Base-by-base conservation (phyloP, 345 rosid species). In the Brassica carinata region DNA sequence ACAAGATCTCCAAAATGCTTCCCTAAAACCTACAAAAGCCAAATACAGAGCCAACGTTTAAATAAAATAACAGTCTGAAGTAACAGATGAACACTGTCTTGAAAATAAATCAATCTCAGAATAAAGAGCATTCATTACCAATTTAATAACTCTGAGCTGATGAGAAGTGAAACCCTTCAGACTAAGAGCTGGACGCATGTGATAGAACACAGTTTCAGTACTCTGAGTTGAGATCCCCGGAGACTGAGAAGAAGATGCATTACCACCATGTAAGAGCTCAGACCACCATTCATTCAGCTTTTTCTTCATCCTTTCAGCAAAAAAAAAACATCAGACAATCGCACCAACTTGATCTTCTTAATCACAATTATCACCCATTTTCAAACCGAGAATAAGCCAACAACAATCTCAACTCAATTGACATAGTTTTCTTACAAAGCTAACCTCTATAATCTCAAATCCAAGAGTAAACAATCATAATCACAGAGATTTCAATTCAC, bases 1-100 rank as follows among this genome's bases (percentile, higher is more conserved):
- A 81, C 83, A 73, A 93, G 97, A 86, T 91, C 93, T 76, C 86
- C 85, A 84, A 95, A 95, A 84, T 90, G 92, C 82, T 90, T 91
- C 76, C 81, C 73, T 8, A 81, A 66, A 18, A 90, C 88, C 99
- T 93, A 77, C 79, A 83, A 5, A 59, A 33, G 66, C 53, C 63
- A 73, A 19, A 59, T 14, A 26, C 68, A 64, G 7, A 67, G 23
- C 69, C 70, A 68, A 9, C 9, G 19, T 43, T 40, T 27, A 34
- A 7, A 10, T 51, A 6, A 55, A 29, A 36, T 26, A 18, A 11
- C 13, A 15, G 7, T 6, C 1, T 45, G 31, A 26, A 64, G 36
- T 23, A 23, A 23, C 26, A 23, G 26, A 23, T 23, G 26, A 23
- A 23, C 26, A 23, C 26, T 23, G 26, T 23, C 26, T 23, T 23